Conservation (phyloP, 2,329 filamentous ascomycete genomes). For the Samsoniella hepiali region DNA sequence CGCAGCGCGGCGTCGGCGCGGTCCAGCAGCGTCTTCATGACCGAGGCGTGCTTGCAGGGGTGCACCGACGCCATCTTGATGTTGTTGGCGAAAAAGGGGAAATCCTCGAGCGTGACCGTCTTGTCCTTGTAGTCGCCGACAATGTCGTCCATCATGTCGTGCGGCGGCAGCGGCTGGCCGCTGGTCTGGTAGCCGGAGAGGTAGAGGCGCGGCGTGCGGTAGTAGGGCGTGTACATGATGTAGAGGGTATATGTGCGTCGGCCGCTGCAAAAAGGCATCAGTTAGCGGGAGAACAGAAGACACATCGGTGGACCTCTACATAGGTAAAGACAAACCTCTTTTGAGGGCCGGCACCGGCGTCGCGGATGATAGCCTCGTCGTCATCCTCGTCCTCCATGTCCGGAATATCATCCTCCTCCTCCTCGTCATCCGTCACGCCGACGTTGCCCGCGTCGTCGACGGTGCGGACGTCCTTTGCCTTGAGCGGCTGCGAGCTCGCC, state of each 20-base stretch:
- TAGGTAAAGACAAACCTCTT: too few species aligned
- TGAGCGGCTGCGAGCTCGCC: slow-evolving; percentile 70
- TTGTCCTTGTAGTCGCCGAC: slow-evolving; percentile 97
- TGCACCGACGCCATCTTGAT: slow-evolving; percentile 97
- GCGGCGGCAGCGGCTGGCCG: slow-evolving; percentile 76
- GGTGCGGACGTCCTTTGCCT: slow-evolving; percentile 77
- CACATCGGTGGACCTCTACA: too few species aligned
- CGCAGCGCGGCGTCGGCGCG: slow-evolving; percentile 92
- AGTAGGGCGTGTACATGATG: slow-evolving; percentile 96
- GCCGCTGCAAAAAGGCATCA: slow-evolving; percentile 49
- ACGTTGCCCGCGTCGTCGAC: slow-evolving; percentile 87
- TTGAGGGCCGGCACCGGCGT: slow-evolving; percentile 51
- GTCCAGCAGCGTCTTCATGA: slow-evolving; percentile 97
- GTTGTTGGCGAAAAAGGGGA: slow-evolving; percentile 86
- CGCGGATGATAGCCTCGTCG: slow-evolving; percentile 91
- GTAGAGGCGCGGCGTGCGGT: slow-evolving; percentile 92
- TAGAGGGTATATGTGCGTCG: slow-evolving; percentile 96
- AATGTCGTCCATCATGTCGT: slow-evolving; percentile 94
- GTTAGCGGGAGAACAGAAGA: not conserved
- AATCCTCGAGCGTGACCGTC: slow-evolving; percentile 96
- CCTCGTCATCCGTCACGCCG: slow-evolving; percentile 62
- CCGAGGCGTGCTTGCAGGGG: slow-evolving; percentile 92
- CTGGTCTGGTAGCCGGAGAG: slow-evolving; percentile 82
- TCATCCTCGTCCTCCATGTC: slow-evolving; percentile 99
- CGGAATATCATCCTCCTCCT: slow-evolving; percentile 80